phyloP scores from a whole-genome alignment of 768 basidiomycete species.

The Tephrocybe sp. region DNA sequence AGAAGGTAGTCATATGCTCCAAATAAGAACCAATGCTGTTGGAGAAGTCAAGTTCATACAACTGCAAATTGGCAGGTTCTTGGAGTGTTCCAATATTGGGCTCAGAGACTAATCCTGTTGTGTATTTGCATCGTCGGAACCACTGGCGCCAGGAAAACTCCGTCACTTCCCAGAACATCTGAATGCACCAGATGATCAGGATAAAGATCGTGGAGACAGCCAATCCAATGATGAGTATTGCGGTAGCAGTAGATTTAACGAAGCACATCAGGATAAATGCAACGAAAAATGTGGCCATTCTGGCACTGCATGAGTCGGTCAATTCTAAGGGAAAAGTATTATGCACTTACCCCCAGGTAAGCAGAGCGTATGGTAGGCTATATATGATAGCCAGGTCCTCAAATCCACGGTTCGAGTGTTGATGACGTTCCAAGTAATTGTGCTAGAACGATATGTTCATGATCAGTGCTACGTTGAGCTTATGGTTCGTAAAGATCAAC shows the following conservation, averaged over 20 bases:
- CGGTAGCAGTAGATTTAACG: slow-evolving; percentile 14
- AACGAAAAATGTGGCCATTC: slow-evolving; percentile 23
- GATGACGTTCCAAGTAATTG: slow-evolving; percentile 8
- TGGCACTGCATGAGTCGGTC: slow-evolving; percentile 7
- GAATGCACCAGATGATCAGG: slow-evolving; percentile 24
- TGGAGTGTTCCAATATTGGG: too few relatives aligned
- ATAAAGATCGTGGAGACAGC: slow-evolving; percentile 8
- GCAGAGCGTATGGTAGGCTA: slow-evolving; percentile 10
- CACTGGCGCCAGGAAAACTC: neutral
- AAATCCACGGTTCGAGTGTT: slow-evolving; percentile 1
- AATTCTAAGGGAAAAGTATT: too few relatives aligned
- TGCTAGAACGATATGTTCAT: neutral
- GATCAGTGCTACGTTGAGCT: neutral
- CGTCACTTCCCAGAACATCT: slow-evolving; percentile 18
- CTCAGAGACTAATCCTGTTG: too few relatives aligned
- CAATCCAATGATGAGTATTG: slow-evolving; percentile 15
- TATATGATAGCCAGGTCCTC: slow-evolving; percentile 9
- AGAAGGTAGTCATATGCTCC: too few relatives aligned
- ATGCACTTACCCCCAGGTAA: slow-evolving; percentile 17
- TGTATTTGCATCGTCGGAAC: neutral
- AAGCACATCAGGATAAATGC: slow-evolving; percentile 28
- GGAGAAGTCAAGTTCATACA: too few relatives aligned
- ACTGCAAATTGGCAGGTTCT: too few relatives aligned
- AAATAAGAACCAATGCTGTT: too few relatives aligned
- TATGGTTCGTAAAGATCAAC: neutral